phyloP scores from a whole-genome alignment of 345 rosid species.

The Salix dunnii region DNA sequence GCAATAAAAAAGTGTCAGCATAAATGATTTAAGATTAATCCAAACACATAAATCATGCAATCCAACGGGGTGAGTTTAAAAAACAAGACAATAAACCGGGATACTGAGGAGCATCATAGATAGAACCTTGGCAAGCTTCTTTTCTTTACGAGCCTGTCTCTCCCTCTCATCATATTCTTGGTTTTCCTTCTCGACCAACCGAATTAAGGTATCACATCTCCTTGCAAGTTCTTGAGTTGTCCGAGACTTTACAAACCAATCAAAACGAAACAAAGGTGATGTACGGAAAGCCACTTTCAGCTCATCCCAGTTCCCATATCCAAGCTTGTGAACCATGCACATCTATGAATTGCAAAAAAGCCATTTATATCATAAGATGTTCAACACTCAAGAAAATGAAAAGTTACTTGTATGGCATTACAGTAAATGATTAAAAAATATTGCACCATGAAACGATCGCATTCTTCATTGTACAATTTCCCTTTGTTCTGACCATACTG shows the following conservation, averaged over 20 bases:
- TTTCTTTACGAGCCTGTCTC: slow-evolving; percentile 95
- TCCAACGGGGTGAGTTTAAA: neutral
- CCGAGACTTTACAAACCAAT: slow-evolving; percentile 97
- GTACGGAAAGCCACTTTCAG: slow-evolving; percentile 87
- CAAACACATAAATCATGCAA: neutral
- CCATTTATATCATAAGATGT: neutral
- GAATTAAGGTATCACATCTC: slow-evolving; percentile 91
- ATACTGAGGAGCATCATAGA: neutral
- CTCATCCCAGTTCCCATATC: slow-evolving; percentile 99
- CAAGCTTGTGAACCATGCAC: slow-evolving; percentile 98
- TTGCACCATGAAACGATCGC: slow-evolving; percentile 86
- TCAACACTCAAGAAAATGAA: neutral
- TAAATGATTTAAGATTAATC: neutral
- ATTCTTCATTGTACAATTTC: slow-evolving; percentile 93
- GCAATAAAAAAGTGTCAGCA: neutral
- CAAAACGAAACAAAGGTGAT: slow-evolving; percentile 78
- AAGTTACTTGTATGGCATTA: neutral
- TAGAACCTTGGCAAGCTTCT: slow-evolving; percentile 89
- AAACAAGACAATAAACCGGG: neutral
- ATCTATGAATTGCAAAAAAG: slow-evolving; percentile 41
- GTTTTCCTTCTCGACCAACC: slow-evolving; percentile 97
- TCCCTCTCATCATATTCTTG: slow-evolving; percentile 95
- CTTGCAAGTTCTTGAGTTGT: slow-evolving; percentile 90
- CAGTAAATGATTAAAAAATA: neutral
- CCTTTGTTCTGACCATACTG: slow-evolving; percentile 99